Evolutionary conservation across 2,329 filamentous ascomycete genomes (phyloP), one percentile per base, ranked within the genome.

Genomic region (Xylaria sp.): DNA sequence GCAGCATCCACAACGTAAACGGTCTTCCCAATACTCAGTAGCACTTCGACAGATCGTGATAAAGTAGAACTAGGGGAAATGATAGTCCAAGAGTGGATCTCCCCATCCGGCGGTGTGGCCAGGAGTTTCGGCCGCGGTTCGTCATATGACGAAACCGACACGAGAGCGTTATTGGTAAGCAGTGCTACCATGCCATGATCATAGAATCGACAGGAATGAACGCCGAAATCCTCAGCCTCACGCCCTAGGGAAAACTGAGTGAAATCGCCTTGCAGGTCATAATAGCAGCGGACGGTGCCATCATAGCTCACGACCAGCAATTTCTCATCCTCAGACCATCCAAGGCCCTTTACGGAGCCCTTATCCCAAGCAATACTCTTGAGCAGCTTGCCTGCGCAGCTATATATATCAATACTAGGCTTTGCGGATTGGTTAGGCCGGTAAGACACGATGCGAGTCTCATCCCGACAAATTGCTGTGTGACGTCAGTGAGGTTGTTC

Each of bases 311-410:
- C 90, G 0, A 98, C 92, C 3, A 99, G 84, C 55, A 99, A 86
- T 78, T 92, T 92, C 84, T 99, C 96, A 72, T 98, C 93, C 76
- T 97, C 95, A 23, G 94, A 97, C 96, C 96, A 99, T 40, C 96
- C 96, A 23, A 99, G 86, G 1, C 93, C 94, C 79, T 91, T 92
- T 77, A 99, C 93, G 2, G 90, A 85, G 54, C 93, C 93, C 81
- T 94, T 93, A 75, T 98, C 95, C 94, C 95, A 98, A 79, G 92
- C 88, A 73, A 98, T 93, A 78, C 89, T 90, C 75, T 91, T 91
- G 71, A 99, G 91, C 66, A 93, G 88, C 83, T 94, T 96, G 63
- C 96, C 96, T 12, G 96, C 91, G 80, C 92, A 95, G 78, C 93
- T 97, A 84, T 98, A 98, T 63, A 99, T 90, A 78, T 98, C 94